Conservation (phyloP, 1,284 basidiomycete species). For the Moesziomyces parantarcticus region DNA sequence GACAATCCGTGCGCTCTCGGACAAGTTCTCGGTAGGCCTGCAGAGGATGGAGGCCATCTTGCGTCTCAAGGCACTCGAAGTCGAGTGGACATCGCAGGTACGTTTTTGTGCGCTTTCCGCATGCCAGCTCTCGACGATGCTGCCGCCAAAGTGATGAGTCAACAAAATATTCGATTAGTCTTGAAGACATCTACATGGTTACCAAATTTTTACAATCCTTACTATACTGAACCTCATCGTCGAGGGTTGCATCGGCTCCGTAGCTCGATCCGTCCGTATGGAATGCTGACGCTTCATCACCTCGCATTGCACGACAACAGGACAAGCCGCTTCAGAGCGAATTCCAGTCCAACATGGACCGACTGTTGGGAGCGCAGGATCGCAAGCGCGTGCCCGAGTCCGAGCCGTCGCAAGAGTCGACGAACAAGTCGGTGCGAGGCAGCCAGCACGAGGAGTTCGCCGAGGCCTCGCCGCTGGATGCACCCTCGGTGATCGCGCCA, state of each 20-base stretch:
- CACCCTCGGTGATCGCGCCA: constrained; percentile 41
- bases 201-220: constrained; percentile 55
- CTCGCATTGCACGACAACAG: constrained; percentile 15
- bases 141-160: constrained; percentile 45
- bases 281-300: constrained; percentile 2
- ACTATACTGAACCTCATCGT: constrained; percentile 45
- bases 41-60: constrained; percentile 61
- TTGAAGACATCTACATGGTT: constrained; percentile 65
- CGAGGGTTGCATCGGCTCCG: constrained; percentile 12
- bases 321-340: constrained; percentile 58
- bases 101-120: constrained; percentile 11
- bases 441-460: constrained; percentile 55
- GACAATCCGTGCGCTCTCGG: constrained; percentile 60
- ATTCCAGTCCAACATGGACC: constrained; percentile 63
- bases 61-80: constrained; percentile 63
- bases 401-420: constrained; percentile 31
- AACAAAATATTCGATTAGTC: constrained; percentile 63
- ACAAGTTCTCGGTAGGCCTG: constrained; percentile 55
- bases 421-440: constrained; percentile 45
- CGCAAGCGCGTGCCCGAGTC: constrained; percentile 38
- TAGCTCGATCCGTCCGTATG: too few relatives aligned
- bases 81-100: constrained; percentile 58
- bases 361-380: constrained; percentile 54
- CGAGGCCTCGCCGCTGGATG: constrained; percentile 32
- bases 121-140: constrained; percentile 18